Evolutionary conservation across 106 monocot species (phyloP).

Genomic region (Dactylorhiza incarnata): DNA sequence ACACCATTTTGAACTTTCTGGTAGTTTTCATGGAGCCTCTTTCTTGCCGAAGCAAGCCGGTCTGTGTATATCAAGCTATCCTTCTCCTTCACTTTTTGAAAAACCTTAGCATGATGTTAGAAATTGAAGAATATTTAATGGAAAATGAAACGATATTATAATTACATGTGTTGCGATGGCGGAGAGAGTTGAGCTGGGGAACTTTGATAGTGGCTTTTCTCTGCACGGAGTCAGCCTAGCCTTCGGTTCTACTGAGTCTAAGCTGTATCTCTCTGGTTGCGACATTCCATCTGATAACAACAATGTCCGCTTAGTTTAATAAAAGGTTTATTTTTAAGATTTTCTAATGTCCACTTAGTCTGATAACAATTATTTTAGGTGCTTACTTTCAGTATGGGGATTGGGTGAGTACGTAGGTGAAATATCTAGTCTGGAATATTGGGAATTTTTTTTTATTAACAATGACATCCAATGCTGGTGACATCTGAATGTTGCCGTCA

Average conservation of each 20-base stretch:
- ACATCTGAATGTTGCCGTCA: too few relatives aligned
- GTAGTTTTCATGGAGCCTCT: conserved; percentile 50
- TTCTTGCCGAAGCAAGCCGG: conserved; percentile 41
- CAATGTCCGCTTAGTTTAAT: background rate
- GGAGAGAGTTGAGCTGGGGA: conserved; percentile 10
- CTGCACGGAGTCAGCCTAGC: conserved; percentile 14
- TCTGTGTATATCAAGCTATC: conserved; percentile 36
- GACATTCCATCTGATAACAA: conserved; percentile 24
- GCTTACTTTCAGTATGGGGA: conserved; percentile 28
- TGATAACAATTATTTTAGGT: too few relatives aligned
- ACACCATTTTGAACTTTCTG: conserved; percentile 53
- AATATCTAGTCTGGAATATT: conserved; percentile 35
- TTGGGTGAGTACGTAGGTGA: conserved; percentile 42
- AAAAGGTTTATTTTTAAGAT: background rate
- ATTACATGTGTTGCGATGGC: conserved; percentile 30
- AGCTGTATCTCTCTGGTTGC: conserved; percentile 12
- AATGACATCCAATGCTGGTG: too few relatives aligned
- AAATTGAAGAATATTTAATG: too few relatives aligned
- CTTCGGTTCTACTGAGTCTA: conserved; percentile 20
- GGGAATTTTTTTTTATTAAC: background rate
- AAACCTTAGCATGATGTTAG: too few relatives aligned
- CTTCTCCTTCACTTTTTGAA: conserved; percentile 31
- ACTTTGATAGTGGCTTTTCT: conserved; percentile 26
- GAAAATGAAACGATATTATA: background rate
- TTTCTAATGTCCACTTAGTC: background rate